Conservation (phyloP, 495 filamentous ascomycete genomes). For the Penicillium samsonianum region DNA sequence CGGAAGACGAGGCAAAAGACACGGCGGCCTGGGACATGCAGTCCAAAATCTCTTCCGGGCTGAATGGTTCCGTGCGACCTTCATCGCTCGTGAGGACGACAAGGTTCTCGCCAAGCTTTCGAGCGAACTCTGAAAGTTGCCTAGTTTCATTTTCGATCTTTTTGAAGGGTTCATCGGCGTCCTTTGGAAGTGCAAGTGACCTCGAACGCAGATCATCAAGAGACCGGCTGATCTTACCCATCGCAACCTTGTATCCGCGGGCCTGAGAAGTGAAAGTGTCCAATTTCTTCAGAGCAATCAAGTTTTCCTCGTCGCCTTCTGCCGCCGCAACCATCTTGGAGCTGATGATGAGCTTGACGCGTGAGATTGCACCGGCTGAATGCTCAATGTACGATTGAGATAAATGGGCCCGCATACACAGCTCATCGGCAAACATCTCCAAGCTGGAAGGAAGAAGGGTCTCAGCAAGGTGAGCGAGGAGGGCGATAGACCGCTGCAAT, state of each 20-base stretch:
- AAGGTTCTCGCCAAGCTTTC: slow-evolving; percentile 66
- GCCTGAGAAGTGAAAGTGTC: slow-evolving; percentile 73
- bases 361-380: slow-evolving; percentile 65
- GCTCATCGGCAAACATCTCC: slow-evolving; percentile 76
- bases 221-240: slow-evolving; percentile 73
- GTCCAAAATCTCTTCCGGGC: slow-evolving; percentile 62
- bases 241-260: slow-evolving; percentile 81
- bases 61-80: slow-evolving; percentile 66
- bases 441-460: slow-evolving; percentile 71
- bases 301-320: slow-evolving; percentile 58
- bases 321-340: slow-evolving; percentile 51
- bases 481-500: slow-evolving; percentile 74
- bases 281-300: slow-evolving; percentile 66
- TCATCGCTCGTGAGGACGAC: slow-evolving; percentile 69
- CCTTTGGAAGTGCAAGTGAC: slow-evolving; percentile 70
- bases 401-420: slow-evolving; percentile 70
- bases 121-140: slow-evolving; percentile 67
- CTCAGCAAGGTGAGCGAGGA: slow-evolving; percentile 82
- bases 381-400: slow-evolving; percentile 85
- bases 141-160: slow-evolving; percentile 62
- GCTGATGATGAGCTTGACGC: slow-evolving; percentile 64
- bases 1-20: slow-evolving; percentile 29
- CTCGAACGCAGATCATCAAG: slow-evolving; percentile 76
- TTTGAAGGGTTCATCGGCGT: slow-evolving; percentile 54
- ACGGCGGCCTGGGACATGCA: slow-evolving; percentile 60